Base-by-base conservation (phyloP, 768 basidiomycete species). In the Ephemerocybe angulata region DNA sequence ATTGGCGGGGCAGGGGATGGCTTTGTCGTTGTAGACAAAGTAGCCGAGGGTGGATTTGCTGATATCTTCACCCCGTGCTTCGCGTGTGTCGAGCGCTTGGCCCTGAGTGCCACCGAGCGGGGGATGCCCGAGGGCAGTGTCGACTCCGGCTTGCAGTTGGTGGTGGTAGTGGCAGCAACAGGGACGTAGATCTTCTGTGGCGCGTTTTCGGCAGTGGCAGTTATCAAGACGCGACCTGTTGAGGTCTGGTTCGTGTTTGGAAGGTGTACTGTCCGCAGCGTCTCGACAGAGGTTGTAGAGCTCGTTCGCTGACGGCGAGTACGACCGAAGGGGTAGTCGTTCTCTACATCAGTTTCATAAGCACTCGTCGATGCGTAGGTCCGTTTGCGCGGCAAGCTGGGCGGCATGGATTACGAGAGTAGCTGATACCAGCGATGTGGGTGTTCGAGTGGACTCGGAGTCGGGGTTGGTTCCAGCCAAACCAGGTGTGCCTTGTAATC, bases 321-420 rank as follows among this genome's bases (percentile, higher is more conserved):
- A 22, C 30, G 31, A 11, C 31, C 21, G n/a, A 31, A 50, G 15
- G 29, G 21, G 35, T 50, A 22, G 11, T 17, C 29, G 24, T 33
- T 50, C 30, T 50, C 48, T 22, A 7, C 48, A 50, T 50, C 48
- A 24, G 30, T 50, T 35, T 50, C 48, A 50, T 50, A 50, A 50
- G 48, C 48, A 22, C 11, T 15, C 17, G 46, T 48, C n/a, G 46
- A 11, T 17, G 46, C 46, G 27, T 28, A 48, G 27, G 48, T 35
- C n/a, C 48, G 48, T 31, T 50, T 50, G 30, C 48, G 48, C 35
- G 48, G 48, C 31, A 50, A 15, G 48, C 35, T 31, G 48, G 29
- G 48, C 48, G 48, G 48, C 48, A 50, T 50, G 8, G n/a, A 35
- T 50, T 50, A 50, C 48, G 48, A 50, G 19, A 50, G 46, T n/a